Conservation (phyloP, 2,329 filamentous ascomycete genomes). For the Microcyclosporella mali region DNA sequence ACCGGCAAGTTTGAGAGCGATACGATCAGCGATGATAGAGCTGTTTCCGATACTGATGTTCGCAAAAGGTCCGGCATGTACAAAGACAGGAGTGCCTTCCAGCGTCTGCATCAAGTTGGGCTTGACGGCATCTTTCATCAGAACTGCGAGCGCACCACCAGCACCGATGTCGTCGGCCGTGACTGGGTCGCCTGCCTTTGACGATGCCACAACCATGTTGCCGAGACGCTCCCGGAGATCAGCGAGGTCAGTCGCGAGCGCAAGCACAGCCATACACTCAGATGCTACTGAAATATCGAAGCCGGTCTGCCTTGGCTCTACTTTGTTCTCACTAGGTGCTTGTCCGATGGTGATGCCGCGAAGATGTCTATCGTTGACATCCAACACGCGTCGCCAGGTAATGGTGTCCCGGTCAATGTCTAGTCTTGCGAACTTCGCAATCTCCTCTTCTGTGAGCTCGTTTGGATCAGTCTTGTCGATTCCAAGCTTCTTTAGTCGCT, state of each 20-base stretch:
- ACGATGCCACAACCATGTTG: conserved; percentile 91
- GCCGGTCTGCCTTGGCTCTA: conserved; percentile 77
- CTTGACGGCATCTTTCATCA: conserved; percentile 99
- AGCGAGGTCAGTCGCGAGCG: conserved; percentile 75
- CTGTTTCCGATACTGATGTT: conserved; percentile 98
- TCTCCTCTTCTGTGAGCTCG: conserved; percentile 84
- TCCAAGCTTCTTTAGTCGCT: conserved; percentile 87
- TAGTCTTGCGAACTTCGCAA: conserved; percentile 78
- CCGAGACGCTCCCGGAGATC: conserved; percentile 93
- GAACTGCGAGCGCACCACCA: conserved; percentile 81
- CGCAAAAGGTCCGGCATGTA: conserved; percentile 94
- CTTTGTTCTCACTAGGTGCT: conserved; percentile 77
- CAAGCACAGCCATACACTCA: conserved; percentile 97
- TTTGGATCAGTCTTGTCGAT: conserved; percentile 93
- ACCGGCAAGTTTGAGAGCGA: conserved; percentile 91
- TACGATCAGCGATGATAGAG: conserved; percentile 88
- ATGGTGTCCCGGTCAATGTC: conserved; percentile 97
- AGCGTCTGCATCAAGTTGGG: conserved; percentile 98
- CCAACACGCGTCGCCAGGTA: conserved; percentile 91
- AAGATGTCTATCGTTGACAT: conserved; percentile 94
- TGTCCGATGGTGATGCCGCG: conserved; percentile 83
- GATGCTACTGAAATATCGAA: conserved; percentile 98
- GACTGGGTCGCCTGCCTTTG: conserved; percentile 76
- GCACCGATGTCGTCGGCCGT: conserved; percentile 94
- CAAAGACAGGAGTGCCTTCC: conserved; percentile 94